Evolutionary conservation across 139 green algal species (phyloP).

Genomic region (Chlorella sp.): DNA sequence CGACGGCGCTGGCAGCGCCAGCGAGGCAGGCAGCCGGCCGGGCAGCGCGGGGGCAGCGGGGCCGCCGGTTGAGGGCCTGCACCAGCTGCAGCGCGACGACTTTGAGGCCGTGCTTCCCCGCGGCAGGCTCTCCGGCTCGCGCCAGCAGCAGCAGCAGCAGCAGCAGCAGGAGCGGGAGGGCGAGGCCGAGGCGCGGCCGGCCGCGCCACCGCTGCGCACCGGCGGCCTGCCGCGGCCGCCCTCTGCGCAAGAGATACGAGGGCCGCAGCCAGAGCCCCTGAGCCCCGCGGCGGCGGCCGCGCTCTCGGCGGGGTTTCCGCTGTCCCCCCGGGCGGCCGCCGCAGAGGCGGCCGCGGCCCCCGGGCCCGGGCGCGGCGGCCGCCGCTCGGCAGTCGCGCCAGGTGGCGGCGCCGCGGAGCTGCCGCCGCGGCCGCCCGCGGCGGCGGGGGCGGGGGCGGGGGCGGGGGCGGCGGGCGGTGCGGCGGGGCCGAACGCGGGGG

Average conservation of each 20-base stretch:
- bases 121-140: not conserved
- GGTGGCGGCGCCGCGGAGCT: constrained; percentile 1
- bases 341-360: not conserved
- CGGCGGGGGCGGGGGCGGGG: not conserved
- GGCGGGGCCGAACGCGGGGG: not conserved
- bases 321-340: no score
- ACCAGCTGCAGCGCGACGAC: constrained; percentile 11
- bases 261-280: not conserved
- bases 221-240: constrained; percentile 18
- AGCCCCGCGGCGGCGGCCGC: not conserved
- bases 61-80: no score
- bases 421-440: not conserved
- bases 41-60: no score
- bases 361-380: not conserved
- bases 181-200: no score
- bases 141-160: not conserved
- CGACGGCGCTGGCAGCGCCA: no score
- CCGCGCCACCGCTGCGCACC: no score
- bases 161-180: not conserved
- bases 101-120: constrained; percentile 7
- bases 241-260: constrained; percentile 14
- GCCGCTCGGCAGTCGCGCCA: not conserved
- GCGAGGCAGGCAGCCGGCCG: no score
- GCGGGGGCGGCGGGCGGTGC: not conserved
- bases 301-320: not conserved